These are phyloP conservation scores for Ganoderma sp. DNA, from an alignment of 1,284 basidiomycete species.

Conservation along the genomic window DNA sequence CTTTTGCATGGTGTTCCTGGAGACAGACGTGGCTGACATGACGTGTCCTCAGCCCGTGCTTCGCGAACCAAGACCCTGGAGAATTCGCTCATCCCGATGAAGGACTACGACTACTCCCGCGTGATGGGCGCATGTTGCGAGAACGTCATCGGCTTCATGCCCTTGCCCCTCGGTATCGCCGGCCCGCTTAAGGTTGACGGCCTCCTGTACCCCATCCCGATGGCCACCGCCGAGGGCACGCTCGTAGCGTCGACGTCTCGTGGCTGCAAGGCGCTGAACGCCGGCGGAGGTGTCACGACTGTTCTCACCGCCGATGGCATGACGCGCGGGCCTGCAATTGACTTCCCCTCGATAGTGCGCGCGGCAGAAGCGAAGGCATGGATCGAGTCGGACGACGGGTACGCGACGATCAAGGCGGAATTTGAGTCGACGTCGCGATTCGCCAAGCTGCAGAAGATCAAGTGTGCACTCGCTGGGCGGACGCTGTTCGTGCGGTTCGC, in stretches of 20 bases:
- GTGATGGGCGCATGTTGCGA: conserved; percentile 99
- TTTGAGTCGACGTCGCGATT: conserved; percentile 97
- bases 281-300: conserved; percentile 93
- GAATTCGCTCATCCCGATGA: conserved; percentile 81
- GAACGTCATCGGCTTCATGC: conserved; percentile 98
- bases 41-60: conserved; percentile 69
- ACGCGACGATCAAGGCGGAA: conserved; percentile 76
- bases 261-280: conserved; percentile 97
- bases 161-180: conserved; percentile 94
- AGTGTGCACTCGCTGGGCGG: conserved; percentile 87
- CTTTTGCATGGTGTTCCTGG: neutral
- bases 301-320: conserved; percentile 94
- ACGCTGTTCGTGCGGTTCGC: conserved; percentile 97
- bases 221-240: conserved; percentile 99
- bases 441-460: conserved; percentile 82
- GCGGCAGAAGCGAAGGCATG: conserved; percentile 89
- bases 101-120: conserved; percentile 91
- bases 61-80: conserved; percentile 89
- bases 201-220: conserved; percentile 87
- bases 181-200: conserved; percentile 96
- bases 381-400: conserved; percentile 89
- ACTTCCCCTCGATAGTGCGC: conserved; percentile 85
- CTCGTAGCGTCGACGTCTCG: conserved; percentile 97
- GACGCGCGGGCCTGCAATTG: conserved; percentile 98
- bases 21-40: conserved; percentile 21